These are phyloP conservation scores for Sporisorium exsertum DNA, from an alignment of 1,284 basidiomycete species.

Conservation along the genomic window DNA sequence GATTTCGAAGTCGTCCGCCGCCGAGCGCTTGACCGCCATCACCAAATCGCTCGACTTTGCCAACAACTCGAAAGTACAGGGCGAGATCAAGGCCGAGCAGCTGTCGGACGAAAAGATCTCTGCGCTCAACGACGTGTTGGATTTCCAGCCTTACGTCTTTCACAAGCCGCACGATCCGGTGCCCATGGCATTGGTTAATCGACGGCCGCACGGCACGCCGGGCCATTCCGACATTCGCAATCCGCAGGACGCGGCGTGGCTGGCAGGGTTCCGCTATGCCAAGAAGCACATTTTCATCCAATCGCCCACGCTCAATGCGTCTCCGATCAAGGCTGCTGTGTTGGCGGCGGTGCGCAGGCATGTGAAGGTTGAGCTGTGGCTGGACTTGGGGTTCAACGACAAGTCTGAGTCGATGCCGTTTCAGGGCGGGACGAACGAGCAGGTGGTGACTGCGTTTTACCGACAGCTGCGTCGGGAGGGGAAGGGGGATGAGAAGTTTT, in stretches of 20 bases:
- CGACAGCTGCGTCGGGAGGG: conserved; percentile 58
- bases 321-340: conserved; percentile 77
- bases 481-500: conserved; percentile 71
- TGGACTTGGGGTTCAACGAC: conserved; percentile 71
- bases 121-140: conserved; percentile 51
- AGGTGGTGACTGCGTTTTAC: conserved; percentile 79
- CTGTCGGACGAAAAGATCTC: conserved; percentile 29
- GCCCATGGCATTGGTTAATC: conserved; percentile 80
- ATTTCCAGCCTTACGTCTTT: conserved; percentile 64
- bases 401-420: conserved; percentile 78
- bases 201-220: conserved; percentile 77
- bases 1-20: conserved; percentile 56
- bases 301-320: conserved; percentile 79
- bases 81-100: conserved; percentile 59
- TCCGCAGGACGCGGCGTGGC: conserved; percentile 82
- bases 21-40: conserved; percentile 59
- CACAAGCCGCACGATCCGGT: conserved; percentile 71
- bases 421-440: conserved; percentile 84
- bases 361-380: conserved; percentile 74
- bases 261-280: conserved; percentile 79
- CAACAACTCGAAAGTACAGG: conserved; percentile 66
- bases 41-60: conserved; percentile 67
- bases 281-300: conserved; percentile 78
- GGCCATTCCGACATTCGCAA: conserved; percentile 75
- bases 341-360: conserved; percentile 76